phyloP scores from a whole-genome alignment of 768 basidiomycete genomes.

The Boletus speciosus region DNA sequence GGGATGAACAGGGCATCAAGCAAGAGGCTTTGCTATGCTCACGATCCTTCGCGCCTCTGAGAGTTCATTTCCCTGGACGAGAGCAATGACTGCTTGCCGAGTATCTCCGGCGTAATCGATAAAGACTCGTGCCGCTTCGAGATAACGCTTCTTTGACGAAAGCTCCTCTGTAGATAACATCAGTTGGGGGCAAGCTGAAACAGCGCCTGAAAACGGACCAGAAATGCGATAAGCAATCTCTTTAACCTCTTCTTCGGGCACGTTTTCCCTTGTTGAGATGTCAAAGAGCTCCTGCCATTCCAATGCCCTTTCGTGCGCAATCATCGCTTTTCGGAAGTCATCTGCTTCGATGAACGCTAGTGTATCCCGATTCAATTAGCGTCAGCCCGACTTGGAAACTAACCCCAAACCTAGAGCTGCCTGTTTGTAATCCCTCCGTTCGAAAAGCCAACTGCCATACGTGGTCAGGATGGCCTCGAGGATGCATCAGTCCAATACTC shows the following conservation, averaged over 20 bases:
- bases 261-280: conserved; percentile 53
- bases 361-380: conserved; percentile 7
- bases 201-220: conserved; percentile 45
- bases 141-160: conserved; percentile 68
- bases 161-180: conserved; percentile 63
- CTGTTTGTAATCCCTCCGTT: conserved; percentile 76
- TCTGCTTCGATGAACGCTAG: conserved; percentile 73
- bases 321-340: conserved; percentile 69
- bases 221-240: conserved; percentile 74
- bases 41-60: conserved; percentile 90
- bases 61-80: conserved; percentile 79
- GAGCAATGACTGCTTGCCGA: conserved; percentile 67
- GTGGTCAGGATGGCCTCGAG: conserved; percentile 62
- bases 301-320: conserved; percentile 81
- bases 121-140: conserved; percentile 78
- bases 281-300: conserved; percentile 93
- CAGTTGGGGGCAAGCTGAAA: background rate
- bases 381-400: background rate
- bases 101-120: conserved; percentile 82
- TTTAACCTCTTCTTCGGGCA: conserved; percentile 52
- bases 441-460: conserved; percentile 87
- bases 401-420: conserved; percentile 69
- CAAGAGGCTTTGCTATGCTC: conserved; percentile 22
- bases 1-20: conserved; percentile 10
- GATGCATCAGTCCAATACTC: conserved; percentile 5